phyloP scores from a whole-genome alignment of 1,284 basidiomycete genomes.

The Fomes fomentarius region DNA sequence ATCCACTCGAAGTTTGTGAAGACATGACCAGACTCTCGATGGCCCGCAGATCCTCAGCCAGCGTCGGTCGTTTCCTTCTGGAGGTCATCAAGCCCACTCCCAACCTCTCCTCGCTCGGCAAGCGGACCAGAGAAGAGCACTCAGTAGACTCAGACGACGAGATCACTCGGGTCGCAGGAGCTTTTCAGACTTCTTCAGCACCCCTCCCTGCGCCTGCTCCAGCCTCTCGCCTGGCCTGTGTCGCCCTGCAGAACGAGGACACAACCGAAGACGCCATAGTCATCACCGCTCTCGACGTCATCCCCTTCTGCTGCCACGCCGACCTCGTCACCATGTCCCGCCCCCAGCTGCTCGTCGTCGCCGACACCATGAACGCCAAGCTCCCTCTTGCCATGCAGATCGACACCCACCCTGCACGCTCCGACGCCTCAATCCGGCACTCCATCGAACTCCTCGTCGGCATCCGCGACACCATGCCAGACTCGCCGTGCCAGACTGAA shows the following conservation, averaged over 20 bases:
- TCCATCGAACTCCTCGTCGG: constrained; percentile 57
- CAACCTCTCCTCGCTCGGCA: constrained; percentile 25
- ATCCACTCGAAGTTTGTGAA: no score
- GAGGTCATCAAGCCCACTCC: constrained; percentile 28
- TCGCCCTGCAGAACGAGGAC: constrained; percentile 52
- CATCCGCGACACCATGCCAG: constrained; percentile 34
- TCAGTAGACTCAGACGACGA: constrained; percentile 3
- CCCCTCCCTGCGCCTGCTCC: background rate
- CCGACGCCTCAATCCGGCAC: constrained; percentile 44
- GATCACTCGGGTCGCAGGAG: background rate
- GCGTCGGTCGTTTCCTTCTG: constrained; percentile 23
- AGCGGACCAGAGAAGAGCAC: constrained; percentile 21
- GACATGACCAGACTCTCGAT: constrained; percentile 15
- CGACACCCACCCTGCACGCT: constrained; percentile 34
- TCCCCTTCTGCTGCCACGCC: constrained; percentile 66
- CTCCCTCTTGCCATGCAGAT: constrained; percentile 52
- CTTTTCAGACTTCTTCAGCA: background rate
- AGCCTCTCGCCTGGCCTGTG: background rate
- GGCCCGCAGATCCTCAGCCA: constrained; percentile 12
- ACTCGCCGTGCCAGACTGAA: constrained; percentile 3
- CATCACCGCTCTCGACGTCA: constrained; percentile 51
- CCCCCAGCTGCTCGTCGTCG: constrained; percentile 47
- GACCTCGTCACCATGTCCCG: constrained; percentile 60
- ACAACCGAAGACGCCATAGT: constrained; percentile 52
- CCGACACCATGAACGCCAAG: constrained; percentile 47